Evolutionary conservation across 2,329 filamentous ascomycete genomes (phyloP), one percentile per base, ranked within the genome.

Genomic region (Coniella vitis): DNA sequence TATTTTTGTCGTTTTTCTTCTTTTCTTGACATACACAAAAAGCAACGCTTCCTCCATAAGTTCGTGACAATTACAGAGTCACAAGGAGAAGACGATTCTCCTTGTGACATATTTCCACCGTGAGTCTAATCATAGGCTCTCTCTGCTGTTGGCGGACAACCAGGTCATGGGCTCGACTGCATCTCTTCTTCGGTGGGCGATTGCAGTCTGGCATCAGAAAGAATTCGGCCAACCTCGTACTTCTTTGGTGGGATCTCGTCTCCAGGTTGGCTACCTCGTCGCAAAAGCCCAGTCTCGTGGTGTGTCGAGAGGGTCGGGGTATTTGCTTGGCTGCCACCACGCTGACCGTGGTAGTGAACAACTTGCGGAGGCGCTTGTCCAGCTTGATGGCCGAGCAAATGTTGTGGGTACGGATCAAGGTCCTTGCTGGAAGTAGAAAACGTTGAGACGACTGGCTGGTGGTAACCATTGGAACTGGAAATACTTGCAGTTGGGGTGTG

Each of bases 341-440:
- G 70, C 61, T 84, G 81, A 4, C 81, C 81, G 54, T 84, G 80
- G 56, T 84, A 84, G 57, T 84, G 81, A 25, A 84, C 71, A 2
- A 84, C 81, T 59, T 84, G 81, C 9, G 81, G 81, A 21, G 80
- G 79, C 14, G 75, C 70, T 61, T 84, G 80, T 14, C 80, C 80
- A 35, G 76, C 75, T 55, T 82, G 77, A 2, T 78, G 74, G 14
- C 80, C 81, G 4, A 84, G 66, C 43, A 83, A 71, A 56, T 84
- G 78, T 22, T 80, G 83, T 4, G 82, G 81, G 58, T 85, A 85
- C 0, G 78, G 82, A 57, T 85, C 78, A 29, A 86, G 67, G 60
- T 86, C 82, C 61, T 82, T 83, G 65, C 81, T 84, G 9, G 81
- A 85, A 2, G 82, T 86, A 32, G 81, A 85, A 58, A 86, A 86